Conservation (phyloP, 2,329 filamentous ascomycete species). For the Neopestalotiopsis rosae region DNA sequence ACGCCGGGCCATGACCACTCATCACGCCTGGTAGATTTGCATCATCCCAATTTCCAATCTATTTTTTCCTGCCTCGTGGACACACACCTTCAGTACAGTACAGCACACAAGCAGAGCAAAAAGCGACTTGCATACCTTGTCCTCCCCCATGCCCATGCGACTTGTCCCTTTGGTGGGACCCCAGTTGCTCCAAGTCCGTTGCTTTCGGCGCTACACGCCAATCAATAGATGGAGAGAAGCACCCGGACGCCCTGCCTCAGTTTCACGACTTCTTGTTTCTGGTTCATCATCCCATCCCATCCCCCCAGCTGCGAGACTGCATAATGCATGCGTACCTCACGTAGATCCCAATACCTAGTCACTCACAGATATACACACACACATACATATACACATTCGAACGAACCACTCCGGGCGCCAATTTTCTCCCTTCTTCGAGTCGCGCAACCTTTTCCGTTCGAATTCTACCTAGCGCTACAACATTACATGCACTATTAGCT, state of each 20-base stretch:
- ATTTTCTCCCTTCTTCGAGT: neutral
- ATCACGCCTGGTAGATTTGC: neutral
- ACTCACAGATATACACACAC: neutral
- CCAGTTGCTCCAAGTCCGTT: neutral
- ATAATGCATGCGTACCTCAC: neutral
- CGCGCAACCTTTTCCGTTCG: too few relatives aligned
- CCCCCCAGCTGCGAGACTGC: neutral
- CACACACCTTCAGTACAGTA: neutral
- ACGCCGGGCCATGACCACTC: neutral
- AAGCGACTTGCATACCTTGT: neutral
- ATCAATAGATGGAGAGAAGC: neutral
- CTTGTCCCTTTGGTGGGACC: neutral
- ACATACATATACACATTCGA: neutral
- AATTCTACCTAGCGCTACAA: neutral
- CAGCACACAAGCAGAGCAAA: neutral
- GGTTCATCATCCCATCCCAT: neutral
- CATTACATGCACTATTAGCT: neutral
- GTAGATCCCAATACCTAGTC: neutral
- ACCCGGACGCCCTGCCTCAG: neutral
- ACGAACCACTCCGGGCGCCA: neutral
- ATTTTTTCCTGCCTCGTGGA: conserved; percentile 1
- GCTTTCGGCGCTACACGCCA: neutral
- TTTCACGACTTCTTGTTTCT: conserved; percentile 2
- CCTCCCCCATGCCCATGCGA: neutral
- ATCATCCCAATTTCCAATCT: conserved; percentile 1